A percentile compares a stretch with the other conserved stretches of the same genome.
Conservation (phyloP, 768 basidiomycete species). For the Mycena venus region DNA sequence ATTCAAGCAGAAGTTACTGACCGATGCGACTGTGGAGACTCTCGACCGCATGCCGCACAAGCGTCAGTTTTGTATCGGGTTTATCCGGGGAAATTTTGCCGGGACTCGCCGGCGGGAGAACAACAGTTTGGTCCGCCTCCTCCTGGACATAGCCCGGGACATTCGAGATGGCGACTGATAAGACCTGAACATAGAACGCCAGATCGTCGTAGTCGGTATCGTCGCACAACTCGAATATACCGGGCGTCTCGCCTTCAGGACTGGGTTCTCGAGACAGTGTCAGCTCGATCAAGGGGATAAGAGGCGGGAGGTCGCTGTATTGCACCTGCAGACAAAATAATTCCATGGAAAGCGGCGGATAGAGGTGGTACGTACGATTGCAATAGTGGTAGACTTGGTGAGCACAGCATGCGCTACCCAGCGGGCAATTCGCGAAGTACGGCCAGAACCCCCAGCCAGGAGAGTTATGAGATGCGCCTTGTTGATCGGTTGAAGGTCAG, state of each 20-base stretch:
- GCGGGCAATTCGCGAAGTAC: slow-evolving; percentile 67
- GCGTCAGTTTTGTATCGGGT: slow-evolving; percentile 17
- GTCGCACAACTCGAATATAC: slow-evolving; percentile 67
- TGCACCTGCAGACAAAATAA: slow-evolving; percentile 48
- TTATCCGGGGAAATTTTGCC: slow-evolving; percentile 25
- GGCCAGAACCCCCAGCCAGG: slow-evolving; percentile 64
- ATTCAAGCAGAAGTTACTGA: neutral
- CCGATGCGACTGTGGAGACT: slow-evolving; percentile 32
- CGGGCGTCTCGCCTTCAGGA: slow-evolving; percentile 41
- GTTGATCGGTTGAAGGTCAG: slow-evolving; percentile 58
- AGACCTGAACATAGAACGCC: slow-evolving; percentile 65
- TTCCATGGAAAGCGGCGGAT: neutral
- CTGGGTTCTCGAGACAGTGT: slow-evolving; percentile 39
- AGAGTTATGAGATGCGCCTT: slow-evolving; percentile 65
- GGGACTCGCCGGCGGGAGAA: slow-evolving; percentile 28
- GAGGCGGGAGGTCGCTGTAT: slow-evolving; percentile 62
- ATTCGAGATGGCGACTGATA: slow-evolving; percentile 71
- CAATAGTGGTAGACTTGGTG: slow-evolving; percentile 40
- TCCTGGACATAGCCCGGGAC: slow-evolving; percentile 68
- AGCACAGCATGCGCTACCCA: slow-evolving; percentile 69
- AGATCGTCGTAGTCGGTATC: slow-evolving; percentile 75
- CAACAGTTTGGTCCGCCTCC: slow-evolving; percentile 50
- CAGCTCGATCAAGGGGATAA: slow-evolving; percentile 63
- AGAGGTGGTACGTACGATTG: slow-evolving; percentile 38
- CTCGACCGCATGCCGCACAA: slow-evolving; percentile 26